Base-by-base conservation (phyloP, 2,329 filamentous ascomycete species). In the Aspergillus sp. region DNA sequence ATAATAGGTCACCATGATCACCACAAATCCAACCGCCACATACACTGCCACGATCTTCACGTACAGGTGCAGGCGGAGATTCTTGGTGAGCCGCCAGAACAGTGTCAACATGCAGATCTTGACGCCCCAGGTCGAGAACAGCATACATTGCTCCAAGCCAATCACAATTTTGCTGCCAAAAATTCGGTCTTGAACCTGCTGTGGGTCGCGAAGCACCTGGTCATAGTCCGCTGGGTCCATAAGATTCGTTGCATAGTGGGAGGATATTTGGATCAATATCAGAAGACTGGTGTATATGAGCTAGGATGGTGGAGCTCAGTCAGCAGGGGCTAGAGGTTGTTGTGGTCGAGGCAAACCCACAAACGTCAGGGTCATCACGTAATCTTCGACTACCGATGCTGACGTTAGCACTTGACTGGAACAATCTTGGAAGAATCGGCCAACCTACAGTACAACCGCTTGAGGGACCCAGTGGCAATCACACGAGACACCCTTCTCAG, bases 141-240 rank as follows among this genome's bases (percentile, higher is more conserved):
- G 72, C 74, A 83, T 82, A 73, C 79, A 82, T 63, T 83, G 80
- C 60, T 84, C 81, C 7, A 82, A 72, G 1, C 78, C 78, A 41
- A 84, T 73, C 17, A 82, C 80, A n/a, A 83, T 75, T 57, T 83
- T 83, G 59, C 80, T 81, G 13, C 82, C 82, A 56, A 75, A 74
- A 6, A 82, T 75, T n/a, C 81, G 75, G 23, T 73, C 67, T 3
- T 71, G 55, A 28, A 83, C 76, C 54, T 84, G 77, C 15, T 76
- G 57, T 11, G 77, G 72, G 22, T 79, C 65, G 9, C 69, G 59
- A 11, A 78, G 55, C 2, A 78, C 75, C 11, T 59, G 25, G 9
- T 64, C 56, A 31, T 73, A 71, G 53, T 79, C 71, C 13, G 72
- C 72, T 0, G 70, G 72, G 28, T 77, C 75, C 66, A 78, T 76